Percentiles rank a stretch among this genome's conserved stretches.
Conservation (phyloP, 2,329 filamentous ascomycete genomes). For the Phyllosticta capitalensis region DNA sequence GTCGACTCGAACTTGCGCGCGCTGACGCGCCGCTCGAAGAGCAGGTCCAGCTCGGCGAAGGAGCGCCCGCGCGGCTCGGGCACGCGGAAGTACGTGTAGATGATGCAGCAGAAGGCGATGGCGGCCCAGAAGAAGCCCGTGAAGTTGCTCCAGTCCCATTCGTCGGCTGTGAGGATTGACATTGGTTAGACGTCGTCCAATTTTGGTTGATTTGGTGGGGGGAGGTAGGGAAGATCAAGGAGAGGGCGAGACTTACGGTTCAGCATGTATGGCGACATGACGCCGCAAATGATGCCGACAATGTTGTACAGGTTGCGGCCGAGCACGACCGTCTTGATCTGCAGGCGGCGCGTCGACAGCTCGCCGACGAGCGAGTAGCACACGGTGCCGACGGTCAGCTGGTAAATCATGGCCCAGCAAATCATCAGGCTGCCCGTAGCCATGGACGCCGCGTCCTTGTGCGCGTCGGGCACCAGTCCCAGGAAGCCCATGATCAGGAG, state of each 20-base stretch:
- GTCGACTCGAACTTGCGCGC: constrained; percentile 62
- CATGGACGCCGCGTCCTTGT: constrained; percentile 54
- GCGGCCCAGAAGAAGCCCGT: constrained; percentile 84
- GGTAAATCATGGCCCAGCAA: constrained; percentile 54
- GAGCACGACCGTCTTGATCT: constrained; percentile 86
- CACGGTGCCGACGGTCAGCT: constrained; percentile 79
- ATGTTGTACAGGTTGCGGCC: constrained; percentile 70
- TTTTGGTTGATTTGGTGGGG: too few relatives aligned
- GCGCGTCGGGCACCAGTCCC: constrained; percentile 55
- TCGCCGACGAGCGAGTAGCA: constrained; percentile 84
- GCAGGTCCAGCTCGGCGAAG: constrained; percentile 75
- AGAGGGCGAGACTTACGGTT: constrained; percentile 44
- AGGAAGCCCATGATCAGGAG: constrained; percentile 78
- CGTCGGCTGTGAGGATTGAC: constrained; percentile 35
- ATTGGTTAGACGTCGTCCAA: not conserved
- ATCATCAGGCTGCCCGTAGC: constrained; percentile 77
- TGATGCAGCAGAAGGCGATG: constrained; percentile 68
- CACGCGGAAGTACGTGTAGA: constrained; percentile 73
- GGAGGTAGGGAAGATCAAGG: not conserved
- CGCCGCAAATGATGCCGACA: constrained; percentile 69
- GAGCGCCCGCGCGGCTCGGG: constrained; percentile 73
- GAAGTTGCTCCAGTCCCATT: constrained; percentile 83
- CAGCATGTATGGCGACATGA: constrained; percentile 86
- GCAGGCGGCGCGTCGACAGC: constrained; percentile 68
- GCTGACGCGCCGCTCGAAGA: constrained; percentile 65